Evolutionary conservation across 176 grass and related monocot species (phyloP), one percentile per base, ranked within the genome.

Genomic region (Secale cereale): DNA sequence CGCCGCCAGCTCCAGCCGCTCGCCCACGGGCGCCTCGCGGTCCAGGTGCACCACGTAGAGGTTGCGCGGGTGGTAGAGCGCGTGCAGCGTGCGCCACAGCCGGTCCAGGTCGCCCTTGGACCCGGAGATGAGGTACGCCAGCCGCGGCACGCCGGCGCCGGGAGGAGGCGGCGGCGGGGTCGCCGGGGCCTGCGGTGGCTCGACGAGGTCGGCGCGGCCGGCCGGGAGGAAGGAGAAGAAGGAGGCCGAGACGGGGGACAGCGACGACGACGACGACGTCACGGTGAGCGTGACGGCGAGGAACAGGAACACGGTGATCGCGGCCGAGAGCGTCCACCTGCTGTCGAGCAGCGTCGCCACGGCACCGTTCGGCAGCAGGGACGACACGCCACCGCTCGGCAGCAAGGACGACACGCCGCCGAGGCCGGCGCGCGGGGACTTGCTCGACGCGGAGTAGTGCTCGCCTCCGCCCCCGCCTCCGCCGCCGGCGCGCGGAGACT

Each of bases 51-150:
- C 82, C 77, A 96, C 84, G 71, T 99, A 99, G 33, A 92, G 80
- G 83, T 99, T 99, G 0, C 79, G 85, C 32, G 97, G 97, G 77
- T 99, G 97, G 91, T 99, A 96, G 17, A 99, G 87, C 69, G 97
- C 97, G 85, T 93, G 97, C 63, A 99, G 74, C 25, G 90, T 30
- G 14, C 97, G 80, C 97, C 97, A 99, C 23, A 99, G 86, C 4
- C 88, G 87, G 39, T 99, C 93, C 61, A 99, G 84, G 87, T 99
- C 97, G 28, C 97, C 97, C 85, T 94, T 94, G 16, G 97, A 99
- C 4, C 97, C 97, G 0, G 93, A 94, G 22, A 99, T 41, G 52
- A 99, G 82, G 81, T 99, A 99, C 11, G 97, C 97, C 78, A 99
- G 82, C 11, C 97, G 83, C 8, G 97, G 91, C 59, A 86, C 10